Evolutionary conservation across 179 eudicot genomes (phyloP), one percentile per base, ranked within the genome.

Genomic region (Beta macrorhiza): DNA sequence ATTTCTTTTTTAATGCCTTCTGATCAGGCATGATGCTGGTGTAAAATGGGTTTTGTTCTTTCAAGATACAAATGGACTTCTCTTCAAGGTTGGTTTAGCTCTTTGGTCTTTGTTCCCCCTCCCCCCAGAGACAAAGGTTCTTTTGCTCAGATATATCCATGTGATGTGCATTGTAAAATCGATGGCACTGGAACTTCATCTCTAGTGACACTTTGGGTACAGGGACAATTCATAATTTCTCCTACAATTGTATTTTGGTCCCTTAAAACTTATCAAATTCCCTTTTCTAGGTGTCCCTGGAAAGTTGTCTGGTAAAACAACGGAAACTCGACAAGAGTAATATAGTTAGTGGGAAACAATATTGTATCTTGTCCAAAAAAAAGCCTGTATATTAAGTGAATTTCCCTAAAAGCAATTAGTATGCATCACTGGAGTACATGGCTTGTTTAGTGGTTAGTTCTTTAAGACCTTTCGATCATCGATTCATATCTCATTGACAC

Each of bases 51-150:
- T 92, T 79, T 83, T 91, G 80, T 94, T 96, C 91, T 96, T 96
- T 86, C 99, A 96, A 91, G 99, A 96, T 87, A 96, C 99, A 69
- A 96, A 96, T 87, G 99, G 99, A 72, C 97, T 96, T 87, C 92
- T 96, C 47, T 96, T 96, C 85, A 94, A 96, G 98, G 99, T 96
- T 85, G 25, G 80, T 55, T 80, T 81, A 14, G 42, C 57, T 42
- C 25, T 25, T 25, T 25, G 25, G 25, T 25, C 25, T 25, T 25
- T 25, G 25, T 25, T 25, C 25, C 25, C 25, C 25, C 25, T 25
- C 25, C 25, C 25, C 65, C 62, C 52, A 76, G 16, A 42, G 9
- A 12, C 2, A 47, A 5, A 4, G 1, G n/a, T 22, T 77, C 42
- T 44, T 67, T 61, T 72, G 47, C 68, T 68, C 17, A 32, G 20